These are phyloP conservation scores for Pyrenopolyporus hunteri DNA, from an alignment of 495 filamentous ascomycete species.

Conservation along the genomic window DNA sequence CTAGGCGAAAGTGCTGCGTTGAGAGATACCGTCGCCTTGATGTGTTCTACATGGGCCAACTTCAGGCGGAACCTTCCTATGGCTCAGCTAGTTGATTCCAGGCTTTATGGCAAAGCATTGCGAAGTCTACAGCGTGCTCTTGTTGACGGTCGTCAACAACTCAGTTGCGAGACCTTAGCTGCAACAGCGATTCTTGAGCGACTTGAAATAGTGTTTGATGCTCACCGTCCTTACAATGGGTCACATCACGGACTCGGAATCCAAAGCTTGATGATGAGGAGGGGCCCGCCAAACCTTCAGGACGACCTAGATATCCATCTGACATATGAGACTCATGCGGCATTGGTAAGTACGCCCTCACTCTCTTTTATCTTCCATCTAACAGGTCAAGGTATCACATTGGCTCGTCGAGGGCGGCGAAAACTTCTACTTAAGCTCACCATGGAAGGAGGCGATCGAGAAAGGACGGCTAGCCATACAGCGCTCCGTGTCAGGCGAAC, in stretches of 20 bases:
- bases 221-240: slow-evolving; percentile 1
- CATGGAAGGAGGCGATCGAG: slow-evolving; percentile 13
- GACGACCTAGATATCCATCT: slow-evolving; percentile 25
- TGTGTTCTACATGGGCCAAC: slow-evolving; percentile 28
- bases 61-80: slow-evolving; percentile 3
- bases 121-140: slow-evolving; percentile 25
- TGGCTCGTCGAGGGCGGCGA: slow-evolving; percentile 16
- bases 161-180: slow-evolving; percentile 22
- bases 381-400: slow-evolving; percentile 12
- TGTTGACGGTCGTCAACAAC: not conserved
- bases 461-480: not conserved
- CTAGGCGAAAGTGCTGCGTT: slow-evolving; percentile 26
- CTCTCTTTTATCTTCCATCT: not conserved
- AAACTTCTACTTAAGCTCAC: slow-evolving; percentile 23
- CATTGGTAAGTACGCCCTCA: not conserved
- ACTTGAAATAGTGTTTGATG: slow-evolving; percentile 19
- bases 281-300: slow-evolving; percentile 13
- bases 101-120: slow-evolving; percentile 24
- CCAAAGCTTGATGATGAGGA: slow-evolving; percentile 2
- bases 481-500: slow-evolving; percentile 1
- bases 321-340: slow-evolving; percentile 25
- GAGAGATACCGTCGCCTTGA: slow-evolving; percentile 22
- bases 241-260: slow-evolving; percentile 13
- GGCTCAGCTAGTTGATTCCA: slow-evolving; percentile 10
- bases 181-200: slow-evolving; percentile 16